Evolutionary conservation across 2,329 filamentous ascomycete species (phyloP), one percentile per base, ranked within the genome.

Genomic region (Diaporthe humulicola): DNA sequence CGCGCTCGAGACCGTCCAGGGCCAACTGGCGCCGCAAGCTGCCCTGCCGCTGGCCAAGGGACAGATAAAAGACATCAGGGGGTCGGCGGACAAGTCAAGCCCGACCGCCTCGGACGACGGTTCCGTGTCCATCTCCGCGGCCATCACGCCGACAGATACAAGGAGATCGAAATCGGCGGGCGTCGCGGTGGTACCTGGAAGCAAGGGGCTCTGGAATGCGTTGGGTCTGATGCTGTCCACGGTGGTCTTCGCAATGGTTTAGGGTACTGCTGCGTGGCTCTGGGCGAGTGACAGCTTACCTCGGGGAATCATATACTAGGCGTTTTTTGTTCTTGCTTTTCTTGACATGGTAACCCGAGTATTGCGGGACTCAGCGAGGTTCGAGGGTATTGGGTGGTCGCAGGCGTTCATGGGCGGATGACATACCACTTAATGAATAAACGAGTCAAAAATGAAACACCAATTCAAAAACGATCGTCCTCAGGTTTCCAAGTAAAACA

Each of bases 1-100:
- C 73, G 92, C 90, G 1, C 86, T 93, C 67, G 91, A 93, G 83
- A 86, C 87, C 1, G 85, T 93, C 22, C 91, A 93, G 80, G 90
- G 90, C 4, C 83, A 92, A 4, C 82, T 93, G 66, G 84, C 86
- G 19, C 79, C 82, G 19, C 78, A 84, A 7, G 84, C 87, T 1
- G 75, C 80, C 5, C 81, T 86, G 8, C 90, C 90, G 0, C 82
- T 90, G 45, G 83, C 82, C 78, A 86, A 84, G 10, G 83, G 85
- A 22, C 83, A 88, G 60, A 89, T 90, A 79, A 84, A 87, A 80
- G 82, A 83, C 36, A 84, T 90, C 42, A 80, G 84, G 76, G 78
- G 74, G 25, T 78, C 79, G 74, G 40, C 28, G 45, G 52, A 74
- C 42, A 19, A 17, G 8, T 14, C 61, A 33, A 40, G 25, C 17